Conservation (phyloP, 2,329 filamentous ascomycete genomes). For the Sphaerulina vaccinii region DNA sequence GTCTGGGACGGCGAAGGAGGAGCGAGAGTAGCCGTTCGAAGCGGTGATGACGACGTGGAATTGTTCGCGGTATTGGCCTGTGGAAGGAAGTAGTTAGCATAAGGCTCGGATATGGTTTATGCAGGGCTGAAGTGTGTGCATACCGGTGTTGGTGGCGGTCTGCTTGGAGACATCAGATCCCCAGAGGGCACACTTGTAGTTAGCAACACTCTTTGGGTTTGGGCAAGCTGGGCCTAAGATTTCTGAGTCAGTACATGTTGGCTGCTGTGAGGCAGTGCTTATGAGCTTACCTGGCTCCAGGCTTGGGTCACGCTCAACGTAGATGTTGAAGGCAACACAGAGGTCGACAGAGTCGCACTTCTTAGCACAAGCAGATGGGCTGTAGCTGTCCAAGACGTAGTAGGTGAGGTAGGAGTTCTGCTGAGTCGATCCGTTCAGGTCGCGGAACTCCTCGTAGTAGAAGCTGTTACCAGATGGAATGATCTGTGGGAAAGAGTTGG, state of each 20-base stretch:
- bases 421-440: constrained; percentile 27
- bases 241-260: constrained; percentile 11
- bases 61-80: constrained; percentile 27
- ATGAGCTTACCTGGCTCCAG: constrained; percentile 19
- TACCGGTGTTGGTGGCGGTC: constrained; percentile 31
- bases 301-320: constrained; percentile 29
- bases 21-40: constrained; percentile 35
- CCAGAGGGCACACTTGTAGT: constrained; percentile 39
- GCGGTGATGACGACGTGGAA: constrained; percentile 34
- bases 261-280: background rate
- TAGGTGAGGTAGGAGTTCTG: constrained; percentile 31
- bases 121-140: too few species aligned
- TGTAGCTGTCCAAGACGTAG: constrained; percentile 27
- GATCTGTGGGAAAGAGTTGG: constrained; percentile 19
- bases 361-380: constrained; percentile 24
- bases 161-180: constrained; percentile 32
- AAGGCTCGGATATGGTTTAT: too few species aligned
- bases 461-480: constrained; percentile 17
- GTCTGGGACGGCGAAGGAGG: constrained; percentile 16
- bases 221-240: constrained; percentile 33
- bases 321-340: constrained; percentile 31
- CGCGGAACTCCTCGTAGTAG: constrained; percentile 28
- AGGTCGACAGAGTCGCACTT: constrained; percentile 27
- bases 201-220: constrained; percentile 33
- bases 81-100: too few species aligned